Evolutionary conservation across 345 rosid genomes (phyloP).

Genomic region (Aurinia saxatilis): DNA sequence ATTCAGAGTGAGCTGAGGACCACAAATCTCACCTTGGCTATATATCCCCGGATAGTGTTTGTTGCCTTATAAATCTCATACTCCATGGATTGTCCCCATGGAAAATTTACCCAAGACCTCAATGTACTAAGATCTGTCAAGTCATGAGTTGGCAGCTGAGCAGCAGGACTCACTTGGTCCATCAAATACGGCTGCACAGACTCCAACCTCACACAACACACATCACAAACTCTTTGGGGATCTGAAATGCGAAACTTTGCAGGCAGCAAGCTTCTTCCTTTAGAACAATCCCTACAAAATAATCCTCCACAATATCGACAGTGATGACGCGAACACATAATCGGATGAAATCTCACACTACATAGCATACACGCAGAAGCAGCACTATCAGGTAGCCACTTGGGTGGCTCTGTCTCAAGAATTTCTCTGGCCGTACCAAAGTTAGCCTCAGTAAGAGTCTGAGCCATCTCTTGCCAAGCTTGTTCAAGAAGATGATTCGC

Average conservation of each 20-base stretch:
- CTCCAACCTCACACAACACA: constrained; percentile 75
- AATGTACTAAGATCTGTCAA: constrained; percentile 91
- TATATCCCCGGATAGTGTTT: constrained; percentile 64
- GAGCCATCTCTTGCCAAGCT: constrained; percentile 98
- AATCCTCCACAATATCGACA: constrained; percentile 94
- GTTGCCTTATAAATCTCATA: constrained; percentile 90
- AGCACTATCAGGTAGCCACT: constrained; percentile 84
- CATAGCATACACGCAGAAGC: constrained; percentile 92
- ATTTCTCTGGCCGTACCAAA: constrained; percentile 57
- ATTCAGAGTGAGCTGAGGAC: background rate
- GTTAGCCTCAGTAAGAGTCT: constrained; percentile 68
- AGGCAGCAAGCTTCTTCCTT: constrained; percentile 89
- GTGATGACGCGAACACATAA: constrained; percentile 92
- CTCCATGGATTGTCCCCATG: constrained; percentile 95
- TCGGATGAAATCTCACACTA: constrained; percentile 80
- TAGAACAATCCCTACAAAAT: constrained; percentile 78
- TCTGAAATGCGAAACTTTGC: constrained; percentile 53
- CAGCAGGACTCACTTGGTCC: constrained; percentile 91
- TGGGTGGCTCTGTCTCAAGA: constrained; percentile 85
- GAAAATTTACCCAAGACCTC: constrained; percentile 97
- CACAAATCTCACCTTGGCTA: constrained; percentile 42
- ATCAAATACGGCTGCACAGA: constrained; percentile 82
- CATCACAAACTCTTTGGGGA: constrained; percentile 92
- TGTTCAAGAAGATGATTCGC: constrained; percentile 69
- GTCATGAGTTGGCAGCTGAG: constrained; percentile 80